These are phyloP conservation scores for Candida morakotiae DNA, from an alignment of 805 yeast species.

Conservation along the genomic window DNA sequence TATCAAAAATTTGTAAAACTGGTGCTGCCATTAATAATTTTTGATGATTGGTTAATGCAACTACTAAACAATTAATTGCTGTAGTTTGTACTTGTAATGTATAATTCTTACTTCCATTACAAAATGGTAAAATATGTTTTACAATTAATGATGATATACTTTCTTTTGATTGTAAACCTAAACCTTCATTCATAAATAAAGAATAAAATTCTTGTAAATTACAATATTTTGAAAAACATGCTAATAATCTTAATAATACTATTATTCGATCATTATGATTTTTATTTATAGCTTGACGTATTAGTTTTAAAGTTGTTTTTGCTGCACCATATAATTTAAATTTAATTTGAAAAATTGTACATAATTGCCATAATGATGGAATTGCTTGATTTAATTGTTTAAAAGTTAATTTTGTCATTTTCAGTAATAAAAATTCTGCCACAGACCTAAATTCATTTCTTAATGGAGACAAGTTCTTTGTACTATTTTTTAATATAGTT, in stretches of 20 bases:
- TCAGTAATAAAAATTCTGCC: constrained; percentile 48
- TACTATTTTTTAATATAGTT: constrained; percentile 47
- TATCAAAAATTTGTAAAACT: constrained; percentile 49
- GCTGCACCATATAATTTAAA: constrained; percentile 46
- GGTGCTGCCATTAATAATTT: constrained; percentile 58
- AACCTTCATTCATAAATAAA: constrained; percentile 31
- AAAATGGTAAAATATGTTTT: constrained; percentile 54
- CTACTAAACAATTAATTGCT: constrained; percentile 56
- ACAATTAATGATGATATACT: constrained; percentile 55
- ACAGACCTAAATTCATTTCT: constrained; percentile 51
- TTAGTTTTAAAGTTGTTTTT: constrained; percentile 12
- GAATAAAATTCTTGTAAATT: constrained; percentile 46
- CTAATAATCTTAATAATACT: constrained; percentile 58
- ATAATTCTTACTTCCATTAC: constrained; percentile 27
- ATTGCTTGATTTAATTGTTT: constrained; percentile 70
- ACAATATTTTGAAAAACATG: constrained; percentile 69
- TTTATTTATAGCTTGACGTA: constrained; percentile 9
- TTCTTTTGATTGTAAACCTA: constrained; percentile 49
- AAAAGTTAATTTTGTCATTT: constrained; percentile 56
- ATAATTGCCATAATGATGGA: constrained; percentile 61
- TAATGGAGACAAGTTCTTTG: constrained; percentile 42
- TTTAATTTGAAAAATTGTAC: constrained; percentile 43
- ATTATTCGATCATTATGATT: constrained; percentile 44
- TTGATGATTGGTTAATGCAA: constrained; percentile 60
- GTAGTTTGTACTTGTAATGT: constrained; percentile 35